Evolutionary conservation across 202 grass and related monocot genomes (phyloP).

Genomic region (Saccharum hybrid): DNA sequence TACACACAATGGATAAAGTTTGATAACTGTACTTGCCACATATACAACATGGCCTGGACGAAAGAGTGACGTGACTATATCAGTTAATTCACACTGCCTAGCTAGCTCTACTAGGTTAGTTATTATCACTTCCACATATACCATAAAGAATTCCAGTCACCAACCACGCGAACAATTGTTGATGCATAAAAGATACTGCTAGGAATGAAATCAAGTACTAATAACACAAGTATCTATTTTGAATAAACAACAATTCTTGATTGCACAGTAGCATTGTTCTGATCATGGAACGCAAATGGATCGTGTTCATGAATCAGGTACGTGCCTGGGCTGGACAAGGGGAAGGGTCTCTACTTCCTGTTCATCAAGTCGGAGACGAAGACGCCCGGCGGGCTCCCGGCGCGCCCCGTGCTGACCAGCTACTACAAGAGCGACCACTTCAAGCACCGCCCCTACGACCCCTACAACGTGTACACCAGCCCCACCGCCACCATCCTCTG

Average conservation of each 20-base stretch:
- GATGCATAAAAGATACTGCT: too few relatives aligned
- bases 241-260: too few relatives aligned
- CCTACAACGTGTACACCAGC: constrained; percentile 94
- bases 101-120: background rate
- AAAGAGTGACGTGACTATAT: constrained; percentile 27
- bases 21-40: background rate
- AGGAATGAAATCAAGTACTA: too few relatives aligned
- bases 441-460: constrained; percentile 81
- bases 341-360: constrained; percentile 93
- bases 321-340: constrained; percentile 87
- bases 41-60: background rate
- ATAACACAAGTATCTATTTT: too few relatives aligned
- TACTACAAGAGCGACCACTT: constrained; percentile 99
- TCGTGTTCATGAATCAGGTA: constrained; percentile 45
- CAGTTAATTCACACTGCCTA: background rate
- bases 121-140: background rate
- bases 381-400: constrained; percentile 84
- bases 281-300: background rate
- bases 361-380: constrained; percentile 91
- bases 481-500: constrained; percentile 87
- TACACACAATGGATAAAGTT: background rate
- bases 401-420: constrained; percentile 89
- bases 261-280: too few relatives aligned
- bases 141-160: background rate
- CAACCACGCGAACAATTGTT: too few relatives aligned